Conservation (phyloP, 768 basidiomycete genomes). For the Rhodocollybia butyracea region DNA sequence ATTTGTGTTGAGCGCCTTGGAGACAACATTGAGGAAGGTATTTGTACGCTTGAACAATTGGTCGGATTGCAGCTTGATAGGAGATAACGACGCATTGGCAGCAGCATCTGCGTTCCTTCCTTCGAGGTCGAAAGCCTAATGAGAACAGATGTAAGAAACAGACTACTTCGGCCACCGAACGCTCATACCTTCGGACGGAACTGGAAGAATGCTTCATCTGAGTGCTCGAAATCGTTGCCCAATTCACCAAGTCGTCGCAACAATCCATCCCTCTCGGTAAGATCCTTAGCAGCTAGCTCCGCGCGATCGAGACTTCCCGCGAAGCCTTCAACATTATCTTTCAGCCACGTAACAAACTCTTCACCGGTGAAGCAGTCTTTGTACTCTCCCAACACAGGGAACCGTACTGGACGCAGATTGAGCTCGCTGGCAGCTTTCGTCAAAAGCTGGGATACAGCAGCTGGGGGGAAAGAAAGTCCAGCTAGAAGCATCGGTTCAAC, state of each 20-base stretch:
- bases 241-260: conserved; percentile 77
- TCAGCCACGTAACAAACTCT: conserved; percentile 84
- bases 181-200: conserved; percentile 70
- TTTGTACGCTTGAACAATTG: conserved; percentile 67
- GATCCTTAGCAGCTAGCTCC: conserved; percentile 65
- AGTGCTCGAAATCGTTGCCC: conserved; percentile 76
- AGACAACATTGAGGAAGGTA: conserved; percentile 67
- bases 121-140: conserved; percentile 59
- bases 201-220: conserved; percentile 80
- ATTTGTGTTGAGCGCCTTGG: conserved; percentile 59
- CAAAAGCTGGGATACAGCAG: conserved; percentile 67
- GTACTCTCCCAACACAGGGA: conserved; percentile 83
- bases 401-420: conserved; percentile 65
- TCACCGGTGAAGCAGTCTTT: conserved; percentile 85
- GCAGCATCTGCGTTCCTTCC: conserved; percentile 25
- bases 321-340: conserved; percentile 73
- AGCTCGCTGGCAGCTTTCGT: conserved; percentile 69
- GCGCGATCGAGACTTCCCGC: conserved; percentile 76
- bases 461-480: conserved; percentile 64
- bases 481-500: conserved; percentile 64
- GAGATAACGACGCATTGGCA: too few species aligned
- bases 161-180: neutral
- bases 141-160: neutral
- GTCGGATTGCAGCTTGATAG: conserved; percentile 32
- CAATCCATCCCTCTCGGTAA: conserved; percentile 59